Percentiles rank a stretch among this genome's conserved stretches.
These are phyloP conservation scores for sunflower (Helianthus annuus) DNA, from an alignment of 129 eudicot genomes.

Conservation along the genomic window DNA sequence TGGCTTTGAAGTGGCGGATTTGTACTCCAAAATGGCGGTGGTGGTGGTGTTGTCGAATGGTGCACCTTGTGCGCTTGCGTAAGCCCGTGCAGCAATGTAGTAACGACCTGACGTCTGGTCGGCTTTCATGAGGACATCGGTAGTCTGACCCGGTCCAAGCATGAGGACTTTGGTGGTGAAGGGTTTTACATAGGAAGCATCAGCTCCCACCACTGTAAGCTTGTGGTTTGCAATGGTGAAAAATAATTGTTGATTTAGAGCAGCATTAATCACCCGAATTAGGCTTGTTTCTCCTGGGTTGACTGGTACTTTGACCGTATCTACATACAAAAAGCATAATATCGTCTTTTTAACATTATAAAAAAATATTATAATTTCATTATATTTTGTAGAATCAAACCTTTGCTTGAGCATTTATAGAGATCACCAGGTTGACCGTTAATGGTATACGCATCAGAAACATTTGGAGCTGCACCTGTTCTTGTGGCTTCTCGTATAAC, in stretches of 20 bases:
- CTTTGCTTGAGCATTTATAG: constrained; percentile 80
- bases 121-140: constrained; percentile 82
- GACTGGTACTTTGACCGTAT: constrained; percentile 63
- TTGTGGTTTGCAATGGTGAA: constrained; percentile 82
- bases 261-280: constrained; percentile 76
- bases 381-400: constrained; percentile 42
- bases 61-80: constrained; percentile 91
- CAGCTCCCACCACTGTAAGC: constrained; percentile 87
- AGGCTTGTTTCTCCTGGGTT: constrained; percentile 76
- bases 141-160: constrained; percentile 99
- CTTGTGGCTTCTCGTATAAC: constrained; percentile 80
- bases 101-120: constrained; percentile 81
- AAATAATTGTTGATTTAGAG: constrained; percentile 87
- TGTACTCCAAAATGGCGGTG: constrained; percentile 92
- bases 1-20: constrained; percentile 53
- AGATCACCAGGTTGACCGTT: constrained; percentile 99
- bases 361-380: too few relatives aligned
- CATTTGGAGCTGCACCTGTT: constrained; percentile 91
- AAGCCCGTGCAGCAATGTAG: constrained; percentile 92
- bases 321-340: constrained; percentile 54
- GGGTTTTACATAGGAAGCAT: constrained; percentile 91
- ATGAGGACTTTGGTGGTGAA: constrained; percentile 85
- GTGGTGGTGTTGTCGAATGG: constrained; percentile 96
- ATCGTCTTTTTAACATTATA: too few relatives aligned
- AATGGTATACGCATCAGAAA: constrained; percentile 92